Percentiles rank a stretch among this genome's conserved stretches.
These are phyloP conservation scores for Tetrastigma voinierianum DNA, from an alignment of 164 flowering plant genomes.

Conservation along the genomic window DNA sequence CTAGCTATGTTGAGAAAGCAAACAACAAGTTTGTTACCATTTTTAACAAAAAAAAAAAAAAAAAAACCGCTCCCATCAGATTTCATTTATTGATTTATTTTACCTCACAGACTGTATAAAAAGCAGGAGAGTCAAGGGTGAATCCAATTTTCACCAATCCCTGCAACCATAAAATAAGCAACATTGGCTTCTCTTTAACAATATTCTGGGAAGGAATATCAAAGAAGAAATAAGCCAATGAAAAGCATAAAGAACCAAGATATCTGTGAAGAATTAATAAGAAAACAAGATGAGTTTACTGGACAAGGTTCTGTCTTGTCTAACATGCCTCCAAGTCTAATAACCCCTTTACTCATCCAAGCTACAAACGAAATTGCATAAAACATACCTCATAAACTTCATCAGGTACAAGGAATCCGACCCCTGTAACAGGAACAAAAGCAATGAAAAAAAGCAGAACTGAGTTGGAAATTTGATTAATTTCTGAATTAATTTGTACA, in stretches of 20 bases:
- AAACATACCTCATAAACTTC: conserved; percentile 65
- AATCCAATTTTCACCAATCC: conserved; percentile 70
- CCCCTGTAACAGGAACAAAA: conserved; percentile 43
- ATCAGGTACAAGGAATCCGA: conserved; percentile 67
- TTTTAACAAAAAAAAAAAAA: background rate
- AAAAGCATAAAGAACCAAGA: background rate
- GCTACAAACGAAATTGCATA: background rate
- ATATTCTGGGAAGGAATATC: background rate
- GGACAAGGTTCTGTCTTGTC: background rate
- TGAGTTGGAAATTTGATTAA: background rate
- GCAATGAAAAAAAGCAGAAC: background rate
- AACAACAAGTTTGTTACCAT: background rate
- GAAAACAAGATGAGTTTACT: background rate
- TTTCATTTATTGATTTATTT: background rate
- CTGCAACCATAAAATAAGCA: conserved; percentile 28
- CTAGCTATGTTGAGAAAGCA: too few species aligned
- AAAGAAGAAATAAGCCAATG: background rate
- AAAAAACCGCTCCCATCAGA: background rate
- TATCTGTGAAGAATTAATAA: background rate
- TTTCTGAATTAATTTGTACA: too few species aligned
- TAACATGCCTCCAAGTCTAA: background rate
- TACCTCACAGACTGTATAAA: conserved; percentile 84
- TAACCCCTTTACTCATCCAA: background rate
- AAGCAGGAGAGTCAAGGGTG: conserved; percentile 78
- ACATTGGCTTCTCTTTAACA: background rate